Evolutionary conservation across 129 eudicot species (phyloP), one percentile per base, ranked within the genome.

Genomic region (Pulicaria dysenterica): DNA sequence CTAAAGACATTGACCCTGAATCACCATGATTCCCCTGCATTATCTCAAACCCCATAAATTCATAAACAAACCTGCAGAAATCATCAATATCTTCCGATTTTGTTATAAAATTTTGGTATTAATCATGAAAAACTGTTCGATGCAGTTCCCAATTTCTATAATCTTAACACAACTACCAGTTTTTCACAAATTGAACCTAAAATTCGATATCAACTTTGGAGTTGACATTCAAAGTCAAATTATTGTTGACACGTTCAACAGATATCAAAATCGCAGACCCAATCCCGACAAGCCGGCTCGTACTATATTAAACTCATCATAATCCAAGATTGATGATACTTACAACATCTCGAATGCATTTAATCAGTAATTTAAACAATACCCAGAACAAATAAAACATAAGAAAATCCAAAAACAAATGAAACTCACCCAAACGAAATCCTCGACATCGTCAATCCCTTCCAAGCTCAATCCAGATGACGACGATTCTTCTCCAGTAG

Each of bases 401-500:
- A 16, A 66, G 0, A 43, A 47, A 55, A 56, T 40, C 54, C 47
- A 10, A 38, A 58, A 31, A 14, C 3, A 9, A 71, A n/a, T 45
- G 54, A 57, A 46, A 82, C 84, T 82, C 36, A 95, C 99, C 91
- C 85, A 83, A 13, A 88, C 82, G 66, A 84, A 90, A 36, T 88
- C 99, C 55, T 88, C 80, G 11, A 95, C 99, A 76, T 90, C 96
- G 53, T 81, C 72, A 65, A 91, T 37, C 15, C 91, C 94, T 85
- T 90, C 85, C 75, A 85, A 60, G 39, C 54, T 58, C 51, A 83
- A 72, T 17, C 75, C 84, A 49, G 92, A 69, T n/a, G 86, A 73
- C 12, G 83, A 80, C 42, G 81, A 76, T 46, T 61, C 83, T 50
- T 50, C 77, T 51, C 67, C 82, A 15, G 58, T 45, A 63, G 65